Base-by-base conservation (phyloP, 345 rosid genomes). In the Citrus trifoliata region DNA sequence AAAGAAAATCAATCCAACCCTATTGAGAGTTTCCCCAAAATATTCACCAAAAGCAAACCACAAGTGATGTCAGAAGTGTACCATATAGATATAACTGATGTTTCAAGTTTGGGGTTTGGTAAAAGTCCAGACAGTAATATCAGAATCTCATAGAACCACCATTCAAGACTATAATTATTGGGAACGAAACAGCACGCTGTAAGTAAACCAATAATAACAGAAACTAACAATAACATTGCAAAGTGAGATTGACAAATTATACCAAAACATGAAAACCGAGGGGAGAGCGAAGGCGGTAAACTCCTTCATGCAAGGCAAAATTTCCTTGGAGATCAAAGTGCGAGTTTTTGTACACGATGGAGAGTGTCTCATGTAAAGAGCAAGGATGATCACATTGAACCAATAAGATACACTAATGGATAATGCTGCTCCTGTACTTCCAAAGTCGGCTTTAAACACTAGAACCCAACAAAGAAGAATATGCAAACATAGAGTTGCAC, bases 241-340 rank as follows among this genome's bases (percentile, higher is more conserved):
- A 69, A 69, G 14, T 27, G 7, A 30, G 64, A 14, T 71, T 7
- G 46, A 74, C 10, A 71, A 51, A 30, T 76, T 12, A 46, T 91
- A 91, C 95, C 93, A 88, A 53, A 80, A 51, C 95, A 91, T 91
- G 33, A 88, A 42, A 27, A 85, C 86, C 69, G 95, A 81, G 22
- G 95, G 90, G 42, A 89, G 6, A 0, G 82, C 87, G 0, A 80
- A 87, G 60, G 62, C 9, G 5, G 78, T 35, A 71, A 85, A 87
- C 53, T 83, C 85, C 73, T 82, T 82, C 56, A 81, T 74, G 78
- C 80, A 53, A 48, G 28, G 30, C 35, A 53, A 28, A 64, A 76
- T 18, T 24, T 79, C 82, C 7, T 13, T 40, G 7, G 22, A 25
- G 46, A 73, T 13, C 7, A 56, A 55, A 24, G 48, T 56, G 32